Conservation (phyloP, 129 eudicot species). For the carrot (Daucus carota) region DNA sequence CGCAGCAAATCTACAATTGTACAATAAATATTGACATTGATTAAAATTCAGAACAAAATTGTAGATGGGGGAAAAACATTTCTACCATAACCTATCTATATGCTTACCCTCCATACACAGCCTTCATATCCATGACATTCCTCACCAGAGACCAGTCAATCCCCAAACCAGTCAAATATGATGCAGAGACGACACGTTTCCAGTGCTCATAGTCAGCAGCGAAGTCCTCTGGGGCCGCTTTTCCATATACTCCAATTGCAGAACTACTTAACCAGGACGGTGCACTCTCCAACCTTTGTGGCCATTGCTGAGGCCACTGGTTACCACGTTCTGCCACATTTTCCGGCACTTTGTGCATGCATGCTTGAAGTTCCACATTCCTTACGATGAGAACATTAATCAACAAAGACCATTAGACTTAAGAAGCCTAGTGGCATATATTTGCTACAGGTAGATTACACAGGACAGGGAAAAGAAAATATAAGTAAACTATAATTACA, state of each 20-base stretch:
- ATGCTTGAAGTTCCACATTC: slow-evolving; percentile 53
- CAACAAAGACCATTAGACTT: neutral
- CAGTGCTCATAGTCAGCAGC: slow-evolving; percentile 48
- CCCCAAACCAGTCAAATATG: slow-evolving; percentile 49
- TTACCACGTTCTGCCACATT: slow-evolving; percentile 43
- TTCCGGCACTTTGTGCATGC: slow-evolving; percentile 48
- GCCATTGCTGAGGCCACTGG: slow-evolving; percentile 54
- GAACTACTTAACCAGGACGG: slow-evolving; percentile 56
- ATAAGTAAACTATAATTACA: neutral
- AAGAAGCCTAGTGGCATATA: neutral
- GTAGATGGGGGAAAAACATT: neutral
- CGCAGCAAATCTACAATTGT: slow-evolving; percentile 46
- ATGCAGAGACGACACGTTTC: slow-evolving; percentile 43
- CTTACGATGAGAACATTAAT: slow-evolving; percentile 23
- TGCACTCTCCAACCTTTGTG: slow-evolving; percentile 45
- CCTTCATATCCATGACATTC: slow-evolving; percentile 68
- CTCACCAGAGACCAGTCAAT: slow-evolving; percentile 58
- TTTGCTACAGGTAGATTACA: neutral
- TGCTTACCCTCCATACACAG: slow-evolving; percentile 68
- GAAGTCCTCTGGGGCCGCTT: slow-evolving; percentile 47
- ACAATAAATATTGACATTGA: neutral
- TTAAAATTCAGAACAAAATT: neutral
- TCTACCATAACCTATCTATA: neutral
- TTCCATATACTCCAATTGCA: slow-evolving; percentile 50
- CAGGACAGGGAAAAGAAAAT: neutral